Evolutionary conservation across 2,329 filamentous ascomycete genomes (phyloP).

Genomic region (Ophiostoma tasmaniense): DNA sequence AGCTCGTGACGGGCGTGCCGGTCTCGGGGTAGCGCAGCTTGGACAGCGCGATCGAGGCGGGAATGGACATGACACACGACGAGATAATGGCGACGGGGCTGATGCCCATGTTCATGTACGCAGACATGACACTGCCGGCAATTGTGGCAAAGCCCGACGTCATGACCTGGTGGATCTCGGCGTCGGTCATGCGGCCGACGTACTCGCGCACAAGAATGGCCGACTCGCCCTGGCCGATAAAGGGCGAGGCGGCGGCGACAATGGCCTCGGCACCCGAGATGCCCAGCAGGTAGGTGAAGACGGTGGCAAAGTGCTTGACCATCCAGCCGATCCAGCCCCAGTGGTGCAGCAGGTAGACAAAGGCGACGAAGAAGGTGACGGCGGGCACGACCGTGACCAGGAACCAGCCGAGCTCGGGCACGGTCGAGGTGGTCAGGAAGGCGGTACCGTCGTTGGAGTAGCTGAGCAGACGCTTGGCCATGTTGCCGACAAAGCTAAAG

Average conservation of each 20-base stretch:
- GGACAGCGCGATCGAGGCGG: constrained; percentile 78
- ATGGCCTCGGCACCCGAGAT: constrained; percentile 91
- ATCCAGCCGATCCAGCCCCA: constrained; percentile 80
- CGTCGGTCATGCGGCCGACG: constrained; percentile 73
- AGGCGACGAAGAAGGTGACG: constrained; percentile 91
- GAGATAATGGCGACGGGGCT: constrained; percentile 80
- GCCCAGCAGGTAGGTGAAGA: constrained; percentile 84
- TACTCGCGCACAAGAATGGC: constrained; percentile 88
- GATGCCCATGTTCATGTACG: constrained; percentile 75
- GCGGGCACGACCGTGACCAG: constrained; percentile 72
- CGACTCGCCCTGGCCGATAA: constrained; percentile 90
- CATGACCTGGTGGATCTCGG: constrained; percentile 89
- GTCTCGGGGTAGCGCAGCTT: constrained; percentile 86
- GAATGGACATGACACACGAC: constrained; percentile 92
- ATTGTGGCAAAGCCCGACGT: constrained; percentile 89
- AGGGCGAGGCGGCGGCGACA: constrained; percentile 83
- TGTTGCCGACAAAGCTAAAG: constrained; percentile 75
- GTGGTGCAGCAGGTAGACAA: constrained; percentile 83
- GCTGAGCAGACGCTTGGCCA: constrained; percentile 65
- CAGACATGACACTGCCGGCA: constrained; percentile 75
- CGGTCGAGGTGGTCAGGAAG: constrained; percentile 54
- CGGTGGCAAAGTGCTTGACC: constrained; percentile 73
- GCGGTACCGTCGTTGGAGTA: constrained; percentile 65
- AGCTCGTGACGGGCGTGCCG: constrained; percentile 75
- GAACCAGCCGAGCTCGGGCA: constrained; percentile 52